phyloP scores from a whole-genome alignment of 1,284 basidiomycete genomes.

The Paramarasmius palmivorus region DNA sequence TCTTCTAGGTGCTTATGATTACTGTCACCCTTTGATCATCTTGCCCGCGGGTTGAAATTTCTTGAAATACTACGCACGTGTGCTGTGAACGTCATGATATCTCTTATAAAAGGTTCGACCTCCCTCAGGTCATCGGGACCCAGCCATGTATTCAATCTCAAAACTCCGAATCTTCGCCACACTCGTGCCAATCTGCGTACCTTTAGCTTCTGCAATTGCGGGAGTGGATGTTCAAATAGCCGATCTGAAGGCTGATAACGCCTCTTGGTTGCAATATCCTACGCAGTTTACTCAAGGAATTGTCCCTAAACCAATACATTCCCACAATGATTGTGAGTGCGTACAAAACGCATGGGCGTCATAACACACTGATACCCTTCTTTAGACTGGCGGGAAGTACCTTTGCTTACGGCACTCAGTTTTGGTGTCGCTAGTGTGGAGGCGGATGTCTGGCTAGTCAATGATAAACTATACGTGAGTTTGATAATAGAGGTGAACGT shows the following conservation, averaged over 20 bases:
- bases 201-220: constrained; percentile 20
- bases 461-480: constrained; percentile 45
- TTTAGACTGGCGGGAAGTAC: constrained; percentile 58
- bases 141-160: no score
- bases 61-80: no score
- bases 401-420: constrained; percentile 48
- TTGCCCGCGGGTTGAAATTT: no score
- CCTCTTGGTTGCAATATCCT: constrained; percentile 46
- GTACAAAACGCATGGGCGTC: background rate
- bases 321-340: constrained; percentile 54
- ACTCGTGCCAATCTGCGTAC: background rate
- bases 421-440: constrained; percentile 55
- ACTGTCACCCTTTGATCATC: no score
- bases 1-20: no score
- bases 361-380: background rate
- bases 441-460: constrained; percentile 52
- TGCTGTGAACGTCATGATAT: no score
- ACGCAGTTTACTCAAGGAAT: constrained; percentile 53
- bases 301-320: constrained; percentile 52
- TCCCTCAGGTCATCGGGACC: no score
- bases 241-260: constrained; percentile 39
- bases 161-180: no score
- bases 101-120: no score
- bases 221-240: constrained; percentile 39
- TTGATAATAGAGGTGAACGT: background rate